Evolutionary conservation across 148 eudicot species (phyloP), one percentile per base, ranked within the genome.

Genomic region (Bassia scoparia): DNA sequence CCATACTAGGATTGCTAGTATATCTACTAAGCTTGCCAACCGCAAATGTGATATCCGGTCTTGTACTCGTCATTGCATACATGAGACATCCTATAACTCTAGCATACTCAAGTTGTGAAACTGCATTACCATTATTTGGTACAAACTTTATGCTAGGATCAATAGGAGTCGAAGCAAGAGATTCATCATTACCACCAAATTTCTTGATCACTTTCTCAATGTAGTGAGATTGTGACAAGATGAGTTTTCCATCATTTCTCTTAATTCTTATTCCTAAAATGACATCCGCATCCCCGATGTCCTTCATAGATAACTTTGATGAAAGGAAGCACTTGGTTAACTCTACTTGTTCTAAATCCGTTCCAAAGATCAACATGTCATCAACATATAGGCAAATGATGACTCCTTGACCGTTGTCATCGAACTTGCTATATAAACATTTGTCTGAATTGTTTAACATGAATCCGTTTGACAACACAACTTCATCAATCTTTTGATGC

Each of bases 1-100:
- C 5, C 37, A 34, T 62, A 62, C 67, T 62, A 31, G 67, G 44
- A 21, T 62, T 62, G 6, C 67, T 62, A 20, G 67, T 62, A 37
- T 34, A 62, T 11, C 44, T 34, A 62, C 44, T 62, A 1, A 53
- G 9, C 26, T 53, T 21, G 11, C 26, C 27, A 21, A n/a, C 26
- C 17, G 27, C 58, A 53, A 20, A 33, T 0, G 43, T 44, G 16
- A 62, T 62, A 62, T 62, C 24, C 44, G 41, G 44, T 16, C 24
- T 15, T 23, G 67, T 62, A 30, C 24, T 61, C 0, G 43, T 60
- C 64, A 37, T 37, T 37, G 41, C 41, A 37, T 37, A 60, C 33
- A 60, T 26, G 2, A 26, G 17, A 61, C 65, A 61, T 30, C 38
- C 17, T 61, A 61, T 61, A 11, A 61, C 31, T 24, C 44, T 61